These are phyloP conservation scores for Fusarium bulbicola DNA, from an alignment of 2,329 filamentous ascomycete genomes.

Conservation along the genomic window DNA sequence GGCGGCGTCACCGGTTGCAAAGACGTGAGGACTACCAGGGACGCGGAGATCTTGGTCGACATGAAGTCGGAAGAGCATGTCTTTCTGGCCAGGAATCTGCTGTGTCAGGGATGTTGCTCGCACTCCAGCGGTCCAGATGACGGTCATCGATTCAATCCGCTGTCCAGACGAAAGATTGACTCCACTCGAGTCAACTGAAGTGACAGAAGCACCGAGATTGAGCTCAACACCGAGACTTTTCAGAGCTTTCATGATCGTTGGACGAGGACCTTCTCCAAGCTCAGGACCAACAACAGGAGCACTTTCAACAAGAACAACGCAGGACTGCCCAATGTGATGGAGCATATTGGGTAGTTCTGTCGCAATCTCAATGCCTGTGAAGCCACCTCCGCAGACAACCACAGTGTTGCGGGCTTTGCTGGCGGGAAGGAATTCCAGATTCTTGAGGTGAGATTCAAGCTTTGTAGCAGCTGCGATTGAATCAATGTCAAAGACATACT, in stretches of 20 bases:
- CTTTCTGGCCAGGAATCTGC: conserved; percentile 45
- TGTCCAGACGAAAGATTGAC: conserved; percentile 45
- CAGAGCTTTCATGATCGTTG: conserved; percentile 46
- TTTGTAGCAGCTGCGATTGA: conserved; percentile 38
- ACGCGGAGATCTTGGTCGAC: conserved; percentile 16
- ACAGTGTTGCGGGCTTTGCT: conserved; percentile 46
- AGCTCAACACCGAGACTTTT: conserved; percentile 42
- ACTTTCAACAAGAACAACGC: conserved; percentile 44
- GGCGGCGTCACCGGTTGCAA: conserved; percentile 48
- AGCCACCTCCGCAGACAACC: conserved; percentile 47
- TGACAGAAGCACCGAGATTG: conserved; percentile 42
- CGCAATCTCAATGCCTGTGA: conserved; percentile 49
- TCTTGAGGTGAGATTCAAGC: conserved; percentile 44
- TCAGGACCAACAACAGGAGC: conserved; percentile 44
- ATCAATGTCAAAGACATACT: conserved; percentile 50
- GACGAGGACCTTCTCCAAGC: conserved; percentile 47
- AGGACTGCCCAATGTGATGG: neutral
- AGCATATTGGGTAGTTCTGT: conserved; percentile 46
- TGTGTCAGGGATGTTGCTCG: conserved; percentile 45
- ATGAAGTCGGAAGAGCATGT: conserved; percentile 20
- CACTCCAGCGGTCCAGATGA: conserved; percentile 51
- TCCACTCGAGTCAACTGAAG: conserved; percentile 36
- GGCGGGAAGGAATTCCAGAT: conserved; percentile 21
- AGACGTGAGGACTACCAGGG: neutral
- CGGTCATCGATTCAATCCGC: conserved; percentile 45